Percentiles rank a stretch among this genome's conserved stretches.
phyloP scores from a whole-genome alignment of 225 moss, liverwort and hornwort genomes.

The Rhytidiadelphus loreus region DNA sequence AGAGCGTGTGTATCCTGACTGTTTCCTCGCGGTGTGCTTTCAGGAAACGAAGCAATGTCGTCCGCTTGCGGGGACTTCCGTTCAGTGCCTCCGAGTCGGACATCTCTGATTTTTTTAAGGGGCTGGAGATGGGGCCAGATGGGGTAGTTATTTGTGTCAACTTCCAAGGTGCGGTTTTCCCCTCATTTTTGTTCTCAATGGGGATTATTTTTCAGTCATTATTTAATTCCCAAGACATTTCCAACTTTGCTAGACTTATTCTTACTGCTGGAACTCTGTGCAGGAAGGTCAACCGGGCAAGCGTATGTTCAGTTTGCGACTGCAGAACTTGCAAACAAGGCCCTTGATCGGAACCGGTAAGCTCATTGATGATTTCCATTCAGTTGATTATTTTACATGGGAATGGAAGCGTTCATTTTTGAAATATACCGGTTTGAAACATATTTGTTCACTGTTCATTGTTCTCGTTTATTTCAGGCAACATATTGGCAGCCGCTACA shows the following conservation, averaged over 20 bases:
- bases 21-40: conserved; percentile 1
- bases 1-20: not conserved
- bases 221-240: not conserved
- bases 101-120: conserved; percentile 98
- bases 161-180: conserved; percentile 68
- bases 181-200: not conserved
- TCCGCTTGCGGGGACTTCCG: conserved; percentile 94
- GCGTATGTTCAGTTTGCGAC: conserved; percentile 96
- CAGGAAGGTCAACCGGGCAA: conserved; percentile 95
- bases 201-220: not conserved
- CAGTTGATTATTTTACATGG: not conserved
- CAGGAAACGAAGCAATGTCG: conserved; percentile 99
- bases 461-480: conserved; percentile 43
- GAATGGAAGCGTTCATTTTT: not conserved
- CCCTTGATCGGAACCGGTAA: conserved; percentile 96
- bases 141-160: conserved; percentile 99
- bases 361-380: not conserved
- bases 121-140: conserved; percentile 99
- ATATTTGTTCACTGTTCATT: not conserved
- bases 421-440: not conserved
- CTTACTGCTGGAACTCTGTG: not conserved
- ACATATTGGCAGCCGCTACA: conserved; percentile 98
- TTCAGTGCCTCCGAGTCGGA: conserved; percentile 98
- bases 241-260: not conserved
- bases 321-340: conserved; percentile 95